Evolutionary conservation across 2,329 filamentous ascomycete genomes (phyloP), one percentile per base, ranked within the genome.

Genomic region (Madurella mycetomatis): DNA sequence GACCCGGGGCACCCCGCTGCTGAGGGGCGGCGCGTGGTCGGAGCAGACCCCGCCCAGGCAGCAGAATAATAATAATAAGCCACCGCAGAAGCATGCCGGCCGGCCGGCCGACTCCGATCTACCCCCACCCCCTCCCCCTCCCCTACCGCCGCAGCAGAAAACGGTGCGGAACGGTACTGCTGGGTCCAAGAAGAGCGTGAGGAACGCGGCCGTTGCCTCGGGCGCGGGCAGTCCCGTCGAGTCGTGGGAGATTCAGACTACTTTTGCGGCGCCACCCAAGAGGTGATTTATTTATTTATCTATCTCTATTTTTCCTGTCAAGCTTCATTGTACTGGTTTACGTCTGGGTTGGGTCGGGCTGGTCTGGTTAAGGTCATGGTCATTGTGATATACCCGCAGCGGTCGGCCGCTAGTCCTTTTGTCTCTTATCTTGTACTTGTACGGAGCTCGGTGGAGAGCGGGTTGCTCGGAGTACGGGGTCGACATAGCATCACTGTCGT

Each of bases 221-320:
- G 55, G 25, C 4, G 25, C 25, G 25, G 25, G 25, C 7, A 62
- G 67, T 56, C 73, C 72, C 0, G 66, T 69, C 0, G 71, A 74
- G 64, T 62, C 55, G 7, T 64, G 63, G 17, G 68, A 62, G 51
- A 69, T 76, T 16, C 68, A 70, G 62, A 70, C 67, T 9, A 66
- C 66, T 2, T 77, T 77, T 59, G 67, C 70, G 32, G 70, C 73
- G 37, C 63, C 63, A 30, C 59, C 58, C 4, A 65, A 60, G 57
- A 59, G 59, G 53, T 59, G 56, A 59, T 44, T 30, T 9, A 12
- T 47, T 32, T 17, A 25, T n/a, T n/a, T n/a, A n/a, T n/a, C n/a
- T n/a, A 12, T 49, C 31, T 41, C 32, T 11, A 11, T 46, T 41
- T 49, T 44, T 40, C 40, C 19, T n/a, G 30, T 47, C 31, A 25